Base-by-base conservation (phyloP, 768 basidiomycete genomes). In the Scleroderma bovista region DNA sequence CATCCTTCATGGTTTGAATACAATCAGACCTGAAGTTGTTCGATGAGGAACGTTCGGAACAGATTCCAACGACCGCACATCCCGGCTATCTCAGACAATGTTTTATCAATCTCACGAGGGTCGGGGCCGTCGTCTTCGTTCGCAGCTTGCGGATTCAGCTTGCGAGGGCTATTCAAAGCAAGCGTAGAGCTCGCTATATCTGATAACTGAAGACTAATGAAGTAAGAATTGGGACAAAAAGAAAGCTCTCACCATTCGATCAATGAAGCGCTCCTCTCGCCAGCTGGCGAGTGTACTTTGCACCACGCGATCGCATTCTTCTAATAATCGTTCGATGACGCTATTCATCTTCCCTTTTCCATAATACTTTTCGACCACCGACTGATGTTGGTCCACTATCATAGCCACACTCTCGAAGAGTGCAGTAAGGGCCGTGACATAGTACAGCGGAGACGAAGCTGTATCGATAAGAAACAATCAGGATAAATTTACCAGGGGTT, bases 291-390 rank as follows among this genome's bases (percentile, higher is more conserved):
- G 69, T 1, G 95, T 72, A 22, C 76, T 76, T 57, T 80, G 78
- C 0, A 91, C 84, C 16, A 95, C 87, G 29, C 83, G 75, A 66
- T 97, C 95, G 47, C 88, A 89, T 63, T 98, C 94, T 50, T 84
- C 79, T 43, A 96, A 67, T 8, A 99, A 72, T 38, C 83, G 76
- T 20, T 76, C 71, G 2, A 93, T 79, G 12, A 95, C 92, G 32
- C 69, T 77, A 37, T 75, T 71, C 95, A 98, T 98, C 65, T 87
- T 86, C 1, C 92, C 88, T 9, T 66, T 58, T 0, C 96, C 96
- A 60, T 99, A 99, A 69, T 99, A 98, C 69, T 96, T 98, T 63
- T 97, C 95, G 1, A 99, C 94, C 5, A 99, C 83, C 2, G 93
- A 90, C 57, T 96, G 95, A 62, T 99, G 96, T 61, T 99, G 96